Conservation (phyloP, 2,329 filamentous ascomycete species). For the Capronia americana region DNA sequence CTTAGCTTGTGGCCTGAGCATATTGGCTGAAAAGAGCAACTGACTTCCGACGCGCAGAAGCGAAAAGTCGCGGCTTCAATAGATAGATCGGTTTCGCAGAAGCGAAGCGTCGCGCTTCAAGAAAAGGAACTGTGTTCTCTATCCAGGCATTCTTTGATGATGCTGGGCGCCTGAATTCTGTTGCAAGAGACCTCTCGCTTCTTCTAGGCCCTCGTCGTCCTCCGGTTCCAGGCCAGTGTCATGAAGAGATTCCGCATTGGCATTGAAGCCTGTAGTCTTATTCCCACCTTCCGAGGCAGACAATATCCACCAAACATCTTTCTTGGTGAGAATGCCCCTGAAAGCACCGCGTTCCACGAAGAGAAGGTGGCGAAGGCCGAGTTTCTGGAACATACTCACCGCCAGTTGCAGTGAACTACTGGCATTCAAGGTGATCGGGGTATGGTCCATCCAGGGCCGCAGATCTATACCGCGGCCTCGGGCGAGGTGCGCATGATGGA, state of each 20-base stretch:
- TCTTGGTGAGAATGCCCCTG: conserved; percentile 90
- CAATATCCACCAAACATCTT: conserved; percentile 93
- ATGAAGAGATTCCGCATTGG: conserved; percentile 33
- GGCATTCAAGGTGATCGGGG: conserved; percentile 85
- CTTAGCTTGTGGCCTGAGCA: neutral
- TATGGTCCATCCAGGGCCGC: conserved; percentile 98
- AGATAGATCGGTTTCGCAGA: conserved; percentile 1
- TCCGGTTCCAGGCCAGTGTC: conserved; percentile 22
- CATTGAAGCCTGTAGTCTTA: conserved; percentile 30
- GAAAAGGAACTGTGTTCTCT: neutral
- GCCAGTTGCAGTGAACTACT: conserved; percentile 81
- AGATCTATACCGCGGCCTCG: conserved; percentile 81
- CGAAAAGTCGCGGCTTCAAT: conserved; percentile 10
- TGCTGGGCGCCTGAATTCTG: conserved; percentile 21
- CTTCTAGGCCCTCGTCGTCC: conserved; percentile 30
- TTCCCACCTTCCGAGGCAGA: conserved; percentile 71
- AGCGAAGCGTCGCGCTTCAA: conserved; percentile 10
- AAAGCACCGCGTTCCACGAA: conserved; percentile 83
- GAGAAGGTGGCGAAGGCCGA: conserved; percentile 87
- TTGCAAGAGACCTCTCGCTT: conserved; percentile 36
- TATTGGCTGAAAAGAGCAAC: neutral
- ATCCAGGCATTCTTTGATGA: conserved; percentile 19
- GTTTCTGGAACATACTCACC: conserved; percentile 90
- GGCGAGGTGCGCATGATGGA: conserved; percentile 80
- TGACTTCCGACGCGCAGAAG: conserved; percentile 6